Evolutionary conservation across 208 protist genomes (phyloP).

Genomic region (Trypanosoma platydactyli): DNA sequence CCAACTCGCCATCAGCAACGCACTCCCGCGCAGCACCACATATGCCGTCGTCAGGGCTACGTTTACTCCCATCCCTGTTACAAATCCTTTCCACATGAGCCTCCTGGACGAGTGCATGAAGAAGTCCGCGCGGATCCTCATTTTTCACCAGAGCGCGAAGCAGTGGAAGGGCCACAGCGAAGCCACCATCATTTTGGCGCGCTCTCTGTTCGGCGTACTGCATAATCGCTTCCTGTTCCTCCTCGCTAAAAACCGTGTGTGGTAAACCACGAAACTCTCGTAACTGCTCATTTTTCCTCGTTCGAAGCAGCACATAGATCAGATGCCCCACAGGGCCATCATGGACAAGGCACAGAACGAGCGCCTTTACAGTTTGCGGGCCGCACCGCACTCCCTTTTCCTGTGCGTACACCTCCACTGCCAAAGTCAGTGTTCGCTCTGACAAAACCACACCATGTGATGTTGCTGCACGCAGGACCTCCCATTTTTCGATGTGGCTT

Average conservation of each 20-base stretch:
- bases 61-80: too few relatives aligned
- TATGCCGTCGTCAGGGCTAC: neutral
- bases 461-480: slow-evolving; percentile 46
- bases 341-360: slow-evolving; percentile 37
- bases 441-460: slow-evolving; percentile 28
- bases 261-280: slow-evolving; percentile 42
- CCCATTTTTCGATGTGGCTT: slow-evolving; percentile 76
- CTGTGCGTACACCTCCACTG: slow-evolving; percentile 47
- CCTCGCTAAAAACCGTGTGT: slow-evolving; percentile 35
- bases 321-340: slow-evolving; percentile 38
- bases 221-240: slow-evolving; percentile 29
- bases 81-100: neutral
- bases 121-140: slow-evolving; percentile 14
- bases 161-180: slow-evolving; percentile 28
- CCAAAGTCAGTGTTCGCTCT: slow-evolving; percentile 62
- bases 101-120: slow-evolving; percentile 7
- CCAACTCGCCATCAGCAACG: neutral
- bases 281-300: slow-evolving; percentile 54
- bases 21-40: neutral
- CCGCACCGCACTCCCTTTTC: slow-evolving; percentile 80
- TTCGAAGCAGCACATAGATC: slow-evolving; percentile 57
- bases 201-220: slow-evolving; percentile 19
- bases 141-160: slow-evolving; percentile 30
- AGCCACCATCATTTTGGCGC: slow-evolving; percentile 20
- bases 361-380: slow-evolving; percentile 54